Evolutionary conservation across 2,329 filamentous ascomycete genomes (phyloP).

Genomic region (Alternaria sp.): DNA sequence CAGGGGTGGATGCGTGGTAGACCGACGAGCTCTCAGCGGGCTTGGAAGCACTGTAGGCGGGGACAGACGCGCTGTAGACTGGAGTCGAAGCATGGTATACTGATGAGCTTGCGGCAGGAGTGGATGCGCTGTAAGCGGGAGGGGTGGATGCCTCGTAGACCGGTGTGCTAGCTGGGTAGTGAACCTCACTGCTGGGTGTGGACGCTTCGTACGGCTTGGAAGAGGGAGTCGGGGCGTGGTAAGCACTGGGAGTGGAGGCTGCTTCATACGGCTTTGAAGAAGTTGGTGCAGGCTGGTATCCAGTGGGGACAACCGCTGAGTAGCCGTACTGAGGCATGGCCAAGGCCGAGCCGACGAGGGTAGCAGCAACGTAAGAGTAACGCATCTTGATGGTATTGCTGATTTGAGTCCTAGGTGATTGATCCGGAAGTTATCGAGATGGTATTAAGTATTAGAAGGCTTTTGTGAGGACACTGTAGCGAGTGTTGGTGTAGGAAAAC

Average conservation of each 20-base stretch:
- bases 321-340: constrained; percentile 35
- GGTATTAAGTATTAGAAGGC: constrained; percentile 35
- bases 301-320: constrained; percentile 4
- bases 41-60: neutral
- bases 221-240: neutral
- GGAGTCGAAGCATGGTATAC: constrained; percentile 1
- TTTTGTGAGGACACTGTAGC: constrained; percentile 35
- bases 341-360: constrained; percentile 38
- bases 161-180: neutral
- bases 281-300: constrained; percentile 6
- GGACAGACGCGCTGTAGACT: neutral
- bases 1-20: neutral
- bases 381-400: constrained; percentile 37
- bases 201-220: constrained; percentile 1
- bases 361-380: constrained; percentile 37
- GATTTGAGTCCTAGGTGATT: constrained; percentile 1
- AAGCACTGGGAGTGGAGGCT: constrained; percentile 1
- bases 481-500: constrained; percentile 38
- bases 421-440: constrained; percentile 1
- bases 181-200: neutral
- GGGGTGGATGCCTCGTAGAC: neutral
- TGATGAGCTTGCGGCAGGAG: neutral
- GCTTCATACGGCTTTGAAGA: constrained; percentile 4
- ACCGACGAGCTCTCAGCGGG: neutral
- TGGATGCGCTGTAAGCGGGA: neutral